phyloP scores from a whole-genome alignment of 805 yeast genomes.

The Pichia insulana region DNA sequence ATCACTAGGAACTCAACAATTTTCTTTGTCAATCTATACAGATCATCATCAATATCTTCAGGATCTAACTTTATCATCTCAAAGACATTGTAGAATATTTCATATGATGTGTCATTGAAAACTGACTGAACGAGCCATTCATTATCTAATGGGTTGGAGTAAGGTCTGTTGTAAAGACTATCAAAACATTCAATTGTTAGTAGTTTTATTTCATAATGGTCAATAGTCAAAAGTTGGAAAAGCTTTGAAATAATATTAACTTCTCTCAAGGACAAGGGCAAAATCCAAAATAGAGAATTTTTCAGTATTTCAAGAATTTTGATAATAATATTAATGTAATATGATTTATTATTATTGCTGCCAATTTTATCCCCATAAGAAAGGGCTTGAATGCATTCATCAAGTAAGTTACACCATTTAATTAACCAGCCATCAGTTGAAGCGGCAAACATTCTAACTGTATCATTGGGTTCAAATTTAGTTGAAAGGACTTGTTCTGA shows the following conservation, averaged over 20 bases:
- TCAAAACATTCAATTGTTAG: slow-evolving; percentile 89
- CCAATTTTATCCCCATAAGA: slow-evolving; percentile 4
- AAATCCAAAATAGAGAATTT: slow-evolving; percentile 86
- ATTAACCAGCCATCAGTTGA: slow-evolving; percentile 80
- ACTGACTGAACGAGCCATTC: slow-evolving; percentile 71
- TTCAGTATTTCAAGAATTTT: slow-evolving; percentile 75
- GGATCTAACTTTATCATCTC: slow-evolving; percentile 50
- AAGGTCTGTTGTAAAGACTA: slow-evolving; percentile 73
- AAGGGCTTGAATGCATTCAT: slow-evolving; percentile 33
- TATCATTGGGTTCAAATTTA: slow-evolving; percentile 59
- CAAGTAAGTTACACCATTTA: slow-evolving; percentile 56
- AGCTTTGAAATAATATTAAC: slow-evolving; percentile 60
- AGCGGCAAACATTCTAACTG: slow-evolving; percentile 54
- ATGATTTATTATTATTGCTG: slow-evolving; percentile 1
- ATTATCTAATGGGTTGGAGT: slow-evolving; percentile 59
- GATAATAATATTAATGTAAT: slow-evolving; percentile 38
- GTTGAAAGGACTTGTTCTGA: slow-evolving; percentile 55
- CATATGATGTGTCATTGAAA: slow-evolving; percentile 66
- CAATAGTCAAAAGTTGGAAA: slow-evolving; percentile 46
- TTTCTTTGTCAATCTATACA: slow-evolving; percentile 77
- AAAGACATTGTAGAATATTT: slow-evolving; percentile 58
- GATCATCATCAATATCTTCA: slow-evolving; percentile 59
- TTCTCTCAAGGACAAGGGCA: slow-evolving; percentile 61
- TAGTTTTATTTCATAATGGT: slow-evolving; percentile 60
- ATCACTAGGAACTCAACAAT: slow-evolving; percentile 90